These are phyloP conservation scores for Dillenia turbinata DNA, from an alignment of 164 flowering plant genomes.

Conservation along the genomic window DNA sequence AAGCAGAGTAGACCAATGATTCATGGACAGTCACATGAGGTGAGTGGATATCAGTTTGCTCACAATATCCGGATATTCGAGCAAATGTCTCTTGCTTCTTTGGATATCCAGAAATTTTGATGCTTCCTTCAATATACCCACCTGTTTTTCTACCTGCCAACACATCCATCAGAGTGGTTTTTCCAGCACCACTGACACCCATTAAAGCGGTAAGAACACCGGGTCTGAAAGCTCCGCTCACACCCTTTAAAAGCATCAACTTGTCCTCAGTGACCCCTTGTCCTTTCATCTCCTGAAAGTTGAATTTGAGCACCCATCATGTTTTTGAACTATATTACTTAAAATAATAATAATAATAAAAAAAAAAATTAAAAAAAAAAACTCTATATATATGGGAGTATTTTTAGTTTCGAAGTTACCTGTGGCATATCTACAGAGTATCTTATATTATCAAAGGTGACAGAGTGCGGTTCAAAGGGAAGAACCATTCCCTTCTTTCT, in stretches of 20 bases:
- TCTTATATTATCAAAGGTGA: conserved; percentile 40
- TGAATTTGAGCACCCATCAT: not conserved
- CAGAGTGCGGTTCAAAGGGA: conserved; percentile 48
- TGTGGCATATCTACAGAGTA: conserved; percentile 56
- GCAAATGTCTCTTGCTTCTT: conserved; percentile 42
- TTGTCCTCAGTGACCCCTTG: conserved; percentile 30
- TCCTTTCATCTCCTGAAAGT: conserved; percentile 55
- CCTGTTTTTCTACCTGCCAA: conserved; percentile 35
- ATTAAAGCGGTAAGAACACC: conserved; percentile 36
- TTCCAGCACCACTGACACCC: conserved; percentile 17
- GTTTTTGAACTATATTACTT: not conserved
- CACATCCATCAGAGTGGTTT: conserved; percentile 43
- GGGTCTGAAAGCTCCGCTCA: no score
- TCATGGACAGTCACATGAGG: conserved; percentile 36
- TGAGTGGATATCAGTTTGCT: conserved; percentile 36
- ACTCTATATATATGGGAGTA: not conserved
- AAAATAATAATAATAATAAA: no score
- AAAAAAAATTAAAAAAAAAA: no score
- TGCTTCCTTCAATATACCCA: conserved; percentile 31
- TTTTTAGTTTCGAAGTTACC: conserved; percentile 20
- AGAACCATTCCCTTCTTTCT: conserved; percentile 47
- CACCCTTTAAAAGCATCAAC: conserved; percentile 19
- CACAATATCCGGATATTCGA: conserved; percentile 35
- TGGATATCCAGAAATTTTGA: conserved; percentile 33
- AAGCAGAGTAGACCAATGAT: conserved; percentile 34